phyloP scores from a whole-genome alignment of 768 basidiomycete genomes.

The Serendipita sp. region DNA sequence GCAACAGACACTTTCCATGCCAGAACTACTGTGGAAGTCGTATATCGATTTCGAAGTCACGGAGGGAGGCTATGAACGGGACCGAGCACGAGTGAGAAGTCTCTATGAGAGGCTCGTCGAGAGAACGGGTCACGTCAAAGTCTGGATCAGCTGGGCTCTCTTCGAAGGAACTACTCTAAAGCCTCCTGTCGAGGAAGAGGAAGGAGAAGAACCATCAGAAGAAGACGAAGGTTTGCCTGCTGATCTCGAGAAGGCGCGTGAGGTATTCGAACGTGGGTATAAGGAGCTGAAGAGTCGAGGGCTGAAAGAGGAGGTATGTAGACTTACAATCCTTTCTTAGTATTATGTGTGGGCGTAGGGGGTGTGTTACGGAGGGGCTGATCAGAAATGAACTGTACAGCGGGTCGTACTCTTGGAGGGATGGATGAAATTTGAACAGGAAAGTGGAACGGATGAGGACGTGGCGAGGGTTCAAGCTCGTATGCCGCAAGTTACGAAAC shows the following conservation, averaged over 20 bases:
- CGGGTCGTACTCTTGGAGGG: constrained; percentile 84
- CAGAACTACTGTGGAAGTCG: constrained; percentile 85
- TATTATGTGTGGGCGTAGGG: too few species aligned
- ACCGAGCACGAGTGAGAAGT: constrained; percentile 39
- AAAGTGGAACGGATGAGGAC: constrained; percentile 55
- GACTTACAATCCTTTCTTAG: background rate
- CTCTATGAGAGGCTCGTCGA: constrained; percentile 79
- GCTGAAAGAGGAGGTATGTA: constrained; percentile 73
- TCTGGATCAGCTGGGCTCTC: constrained; percentile 89
- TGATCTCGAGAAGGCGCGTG: constrained; percentile 50
- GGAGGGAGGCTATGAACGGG: constrained; percentile 68
- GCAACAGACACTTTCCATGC: constrained; percentile 81
- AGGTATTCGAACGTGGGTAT: constrained; percentile 77
- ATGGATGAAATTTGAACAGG: constrained; percentile 89
- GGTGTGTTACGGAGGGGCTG: too few species aligned
- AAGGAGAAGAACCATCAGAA: constrained; percentile 39
- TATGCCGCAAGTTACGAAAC: constrained; percentile 86
- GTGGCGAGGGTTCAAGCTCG: constrained; percentile 72
- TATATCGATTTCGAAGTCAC: constrained; percentile 95
- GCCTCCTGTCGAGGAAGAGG: constrained; percentile 49
- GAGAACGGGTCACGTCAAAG: constrained; percentile 86
- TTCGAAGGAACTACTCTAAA: constrained; percentile 76
- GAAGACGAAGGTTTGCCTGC: constrained; percentile 46
- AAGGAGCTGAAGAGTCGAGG: constrained; percentile 67
- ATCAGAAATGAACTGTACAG: too few species aligned